phyloP scores from a whole-genome alignment of 805 yeast species.

The Ogataea pignaliae region DNA sequence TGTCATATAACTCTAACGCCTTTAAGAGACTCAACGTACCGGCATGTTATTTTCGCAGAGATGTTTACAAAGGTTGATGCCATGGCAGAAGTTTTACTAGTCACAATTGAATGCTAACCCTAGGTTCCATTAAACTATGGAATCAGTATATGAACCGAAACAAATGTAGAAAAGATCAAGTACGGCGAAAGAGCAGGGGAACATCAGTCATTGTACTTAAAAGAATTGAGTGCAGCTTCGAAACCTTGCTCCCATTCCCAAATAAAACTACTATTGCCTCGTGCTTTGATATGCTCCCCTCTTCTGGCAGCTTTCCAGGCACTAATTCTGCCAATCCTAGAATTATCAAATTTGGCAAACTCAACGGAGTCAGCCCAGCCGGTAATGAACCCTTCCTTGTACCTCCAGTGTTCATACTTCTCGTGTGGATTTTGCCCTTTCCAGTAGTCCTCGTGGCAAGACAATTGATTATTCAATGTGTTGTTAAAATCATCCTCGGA shows the following conservation, averaged over 20 bases:
- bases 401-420: slow-evolving; percentile 77
- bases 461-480: slow-evolving; percentile 32
- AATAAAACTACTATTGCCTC: slow-evolving; percentile 52
- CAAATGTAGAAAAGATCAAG: not conserved
- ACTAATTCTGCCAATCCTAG: slow-evolving; percentile 66
- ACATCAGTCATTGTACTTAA: slow-evolving; percentile 11
- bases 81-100: too few species aligned
- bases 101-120: too few species aligned
- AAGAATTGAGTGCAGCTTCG: slow-evolving; percentile 52
- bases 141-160: not conserved
- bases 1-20: too few species aligned
- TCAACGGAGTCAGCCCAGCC: slow-evolving; percentile 72
- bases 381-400: slow-evolving; percentile 66
- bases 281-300: slow-evolving; percentile 50
- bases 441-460: slow-evolving; percentile 68
- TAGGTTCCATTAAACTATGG: too few species aligned
- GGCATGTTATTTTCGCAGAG: too few species aligned
- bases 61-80: too few species aligned
- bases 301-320: slow-evolving; percentile 67
- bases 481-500: slow-evolving; percentile 38
- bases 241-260: slow-evolving; percentile 96
- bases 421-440: slow-evolving; percentile 48
- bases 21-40: too few species aligned
- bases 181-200: too few species aligned
- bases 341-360: slow-evolving; percentile 65